Base-by-base conservation (phyloP, 1,284 basidiomycete genomes). In the Abortiporus biennis region DNA sequence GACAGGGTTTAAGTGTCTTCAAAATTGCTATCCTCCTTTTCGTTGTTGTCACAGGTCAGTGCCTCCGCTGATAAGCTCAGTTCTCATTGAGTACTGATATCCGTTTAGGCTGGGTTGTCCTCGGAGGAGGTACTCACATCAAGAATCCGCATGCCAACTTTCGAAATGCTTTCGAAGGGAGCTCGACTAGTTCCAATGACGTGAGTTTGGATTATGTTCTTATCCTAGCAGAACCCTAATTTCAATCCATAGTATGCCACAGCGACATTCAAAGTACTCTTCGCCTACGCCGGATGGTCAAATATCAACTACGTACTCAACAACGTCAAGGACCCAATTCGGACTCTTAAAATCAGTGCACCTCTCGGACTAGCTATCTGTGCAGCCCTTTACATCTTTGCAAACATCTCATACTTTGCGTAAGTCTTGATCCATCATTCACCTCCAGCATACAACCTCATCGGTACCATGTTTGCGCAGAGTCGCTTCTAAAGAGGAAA, bases 371-470 rank as follows among this genome's bases (percentile, higher is more conserved):
- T 82, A 59, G 46, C 64, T 6, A 63, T 65, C 15, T 73, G 79
- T 2, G 66, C 72, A 1, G 50, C 66, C 0, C 62, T 75, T 2
- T 84, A 83, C 49, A 42, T 83, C 15, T 62, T 70, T 12, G 71
- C 80, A 38, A 83, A 83, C 47, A 51, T 81, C 9, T 75, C 79
- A 3, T 84, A 82, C 55, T 81, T 82, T 52, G 70, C 76, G 78
- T 79, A 17, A 74, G 76, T 71, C 68, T 67, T 1, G 70, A 2
- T 53, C 78, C 9, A 59, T 64, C 3, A 63, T 72, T 12, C 27
- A 13, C 21, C 15, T 1, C 36, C 22, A 25, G 11, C 27, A 29
- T 32, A 25, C 15, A 22, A 3, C 29, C 25, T 24, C 12, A 29
- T 9, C 34, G 16, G 29, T 30, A 12, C 16, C 9, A 37, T 20